Evolutionary conservation across 345 rosid species (phyloP).

Genomic region (Populus nigra): DNA sequence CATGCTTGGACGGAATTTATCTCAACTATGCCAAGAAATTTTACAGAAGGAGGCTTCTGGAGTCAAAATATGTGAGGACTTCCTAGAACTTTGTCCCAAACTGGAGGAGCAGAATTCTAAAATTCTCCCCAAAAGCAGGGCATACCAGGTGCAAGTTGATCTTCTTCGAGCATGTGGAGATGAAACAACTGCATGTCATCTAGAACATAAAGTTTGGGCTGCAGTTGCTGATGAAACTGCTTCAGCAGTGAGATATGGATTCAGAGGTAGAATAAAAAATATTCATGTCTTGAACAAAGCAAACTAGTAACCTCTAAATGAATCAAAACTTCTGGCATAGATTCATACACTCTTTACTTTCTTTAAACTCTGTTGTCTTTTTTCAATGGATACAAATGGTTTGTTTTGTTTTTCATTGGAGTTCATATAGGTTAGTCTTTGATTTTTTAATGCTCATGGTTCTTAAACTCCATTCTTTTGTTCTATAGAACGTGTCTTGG

Average conservation of each 20-base stretch:
- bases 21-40: conserved; percentile 82
- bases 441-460: background rate
- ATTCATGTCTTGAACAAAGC: background rate
- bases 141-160: conserved; percentile 89
- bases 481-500: conserved; percentile 59
- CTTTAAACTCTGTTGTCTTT: background rate
- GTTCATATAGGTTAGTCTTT: conserved; percentile 13
- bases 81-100: conserved; percentile 64
- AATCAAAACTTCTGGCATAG: background rate
- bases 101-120: conserved; percentile 76
- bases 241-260: conserved; percentile 86
- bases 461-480: conserved; percentile 7
- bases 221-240: conserved; percentile 98
- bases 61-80: conserved; percentile 58
- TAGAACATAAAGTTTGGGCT: conserved; percentile 77
- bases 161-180: conserved; percentile 78
- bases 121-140: conserved; percentile 85
- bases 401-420: conserved; percentile 1
- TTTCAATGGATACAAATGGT: background rate
- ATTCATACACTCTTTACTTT: background rate
- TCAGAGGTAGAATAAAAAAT: conserved; percentile 56
- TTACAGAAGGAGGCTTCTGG: conserved; percentile 65
- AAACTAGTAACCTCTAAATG: background rate
- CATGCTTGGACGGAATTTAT: conserved; percentile 78
- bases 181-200: conserved; percentile 49